A percentile compares a stretch with the other conserved stretches of the same genome.
Conservation (phyloP, 352 stramenopile genomes). For the Globisporangium uncinulatum region DNA sequence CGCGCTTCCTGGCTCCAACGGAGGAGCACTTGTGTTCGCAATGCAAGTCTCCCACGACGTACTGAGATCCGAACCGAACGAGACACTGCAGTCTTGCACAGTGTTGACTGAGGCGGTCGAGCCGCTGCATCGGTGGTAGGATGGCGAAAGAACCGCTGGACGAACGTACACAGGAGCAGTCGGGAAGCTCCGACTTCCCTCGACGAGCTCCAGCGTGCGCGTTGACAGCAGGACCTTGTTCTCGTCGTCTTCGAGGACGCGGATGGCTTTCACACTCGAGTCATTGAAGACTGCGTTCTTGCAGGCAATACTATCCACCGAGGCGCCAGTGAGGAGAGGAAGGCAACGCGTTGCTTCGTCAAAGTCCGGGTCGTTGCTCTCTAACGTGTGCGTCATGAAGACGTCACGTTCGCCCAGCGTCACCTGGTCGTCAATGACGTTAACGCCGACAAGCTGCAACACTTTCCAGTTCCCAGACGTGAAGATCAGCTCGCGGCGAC, state of each 20-base stretch:
- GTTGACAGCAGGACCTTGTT: slow-evolving; percentile 52
- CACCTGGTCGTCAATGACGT: slow-evolving; percentile 43
- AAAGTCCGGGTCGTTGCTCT: slow-evolving; percentile 45
- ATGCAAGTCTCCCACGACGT: slow-evolving; percentile 37
- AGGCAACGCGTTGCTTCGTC: slow-evolving; percentile 26
- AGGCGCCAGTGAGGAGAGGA: not conserved
- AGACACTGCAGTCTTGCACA: slow-evolving; percentile 7
- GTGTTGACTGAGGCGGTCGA: slow-evolving; percentile 12
- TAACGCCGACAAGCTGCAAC: slow-evolving; percentile 29
- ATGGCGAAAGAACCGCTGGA: slow-evolving; percentile 16
- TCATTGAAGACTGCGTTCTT: slow-evolving; percentile 34
- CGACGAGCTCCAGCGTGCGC: slow-evolving; percentile 28
- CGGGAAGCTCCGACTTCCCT: slow-evolving; percentile 49
- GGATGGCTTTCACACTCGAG: slow-evolving; percentile 41
- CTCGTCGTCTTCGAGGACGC: slow-evolving; percentile 57
- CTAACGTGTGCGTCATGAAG: slow-evolving; percentile 35
- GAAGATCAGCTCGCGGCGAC: slow-evolving; percentile 52
- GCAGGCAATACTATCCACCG: slow-evolving; percentile 16
- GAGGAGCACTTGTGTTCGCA: slow-evolving; percentile 18
- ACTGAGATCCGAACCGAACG: slow-evolving; percentile 12
- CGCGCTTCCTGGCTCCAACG: slow-evolving; percentile 32
- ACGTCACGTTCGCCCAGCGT: slow-evolving; percentile 43
- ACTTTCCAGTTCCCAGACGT: slow-evolving; percentile 48
- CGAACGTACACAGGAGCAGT: slow-evolving; percentile 28
- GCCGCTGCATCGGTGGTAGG: slow-evolving; percentile 31